These are phyloP conservation scores for Diaporthe citri DNA, from an alignment of 2,329 filamentous ascomycete genomes.

Conservation along the genomic window DNA sequence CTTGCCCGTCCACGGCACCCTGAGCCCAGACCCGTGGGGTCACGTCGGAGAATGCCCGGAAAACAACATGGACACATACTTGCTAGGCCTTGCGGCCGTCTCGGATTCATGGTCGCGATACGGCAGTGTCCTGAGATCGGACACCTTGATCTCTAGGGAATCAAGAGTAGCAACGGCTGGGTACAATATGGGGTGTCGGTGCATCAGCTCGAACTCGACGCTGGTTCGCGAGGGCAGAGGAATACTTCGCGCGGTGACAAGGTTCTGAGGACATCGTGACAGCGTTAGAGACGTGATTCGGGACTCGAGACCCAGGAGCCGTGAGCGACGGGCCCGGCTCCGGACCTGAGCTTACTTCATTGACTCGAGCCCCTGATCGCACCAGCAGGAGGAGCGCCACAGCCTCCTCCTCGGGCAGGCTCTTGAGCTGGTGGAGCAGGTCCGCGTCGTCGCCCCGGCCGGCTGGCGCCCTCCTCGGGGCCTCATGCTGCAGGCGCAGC, in stretches of 20 bases:
- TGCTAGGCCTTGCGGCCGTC: too few species aligned
- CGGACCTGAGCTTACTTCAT: neutral
- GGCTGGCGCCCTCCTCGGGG: neutral
- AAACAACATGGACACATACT: neutral
- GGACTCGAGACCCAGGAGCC: neutral
- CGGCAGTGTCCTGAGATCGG: neutral
- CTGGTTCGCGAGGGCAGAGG: slow-evolving; percentile 20
- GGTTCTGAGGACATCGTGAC: neutral
- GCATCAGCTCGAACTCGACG: slow-evolving; percentile 40
- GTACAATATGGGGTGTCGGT: slow-evolving; percentile 37
- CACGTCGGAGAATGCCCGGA: neutral
- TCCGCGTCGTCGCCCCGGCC: neutral
- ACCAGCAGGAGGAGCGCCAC: slow-evolving; percentile 17
- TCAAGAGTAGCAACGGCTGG: neutral
- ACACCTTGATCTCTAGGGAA: neutral
- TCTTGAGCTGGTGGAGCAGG: slow-evolving; percentile 1
- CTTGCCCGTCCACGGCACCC: too few species aligned
- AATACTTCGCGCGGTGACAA: slow-evolving; percentile 20
- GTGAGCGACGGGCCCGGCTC: too few species aligned
- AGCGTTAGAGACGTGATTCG: neutral
- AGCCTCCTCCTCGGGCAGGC: slow-evolving; percentile 28
- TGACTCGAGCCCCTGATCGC: neutral
- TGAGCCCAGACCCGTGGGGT: slow-evolving; percentile 15
- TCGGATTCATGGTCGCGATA: neutral
- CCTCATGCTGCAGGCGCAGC: slow-evolving; percentile 24